Evolutionary conservation across 306 rosid genomes (phyloP).

Genomic region (Chamaecrista fasciculata): DNA sequence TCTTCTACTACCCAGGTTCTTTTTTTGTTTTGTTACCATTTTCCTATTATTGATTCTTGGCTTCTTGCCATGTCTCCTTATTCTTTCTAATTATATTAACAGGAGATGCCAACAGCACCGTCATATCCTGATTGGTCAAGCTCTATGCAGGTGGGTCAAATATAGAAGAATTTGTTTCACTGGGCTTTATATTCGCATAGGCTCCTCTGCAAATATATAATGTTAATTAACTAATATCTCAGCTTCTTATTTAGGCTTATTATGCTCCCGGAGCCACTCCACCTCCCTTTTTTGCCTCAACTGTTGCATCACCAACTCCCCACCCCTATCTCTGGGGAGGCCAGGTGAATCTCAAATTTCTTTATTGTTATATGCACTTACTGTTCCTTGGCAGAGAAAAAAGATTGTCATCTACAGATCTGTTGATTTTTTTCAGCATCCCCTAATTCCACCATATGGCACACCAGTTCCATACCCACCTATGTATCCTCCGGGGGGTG

Average conservation of each 20-base stretch:
- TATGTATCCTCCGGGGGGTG: constrained; percentile 85
- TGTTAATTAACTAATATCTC: constrained; percentile 32
- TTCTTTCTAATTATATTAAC: constrained; percentile 24
- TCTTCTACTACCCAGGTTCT: constrained; percentile 64
- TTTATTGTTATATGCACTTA: constrained; percentile 11
- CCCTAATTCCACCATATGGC: constrained; percentile 86
- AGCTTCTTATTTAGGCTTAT: constrained; percentile 70
- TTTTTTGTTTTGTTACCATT: background rate
- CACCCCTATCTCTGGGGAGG: constrained; percentile 97
- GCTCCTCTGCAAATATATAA: constrained; percentile 7
- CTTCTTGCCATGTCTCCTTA: background rate
- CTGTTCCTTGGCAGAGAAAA: background rate
- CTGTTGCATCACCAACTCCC: constrained; percentile 82
- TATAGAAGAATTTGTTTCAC: constrained; percentile 20
- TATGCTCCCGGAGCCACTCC: constrained; percentile 87
- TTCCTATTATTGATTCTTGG: background rate
- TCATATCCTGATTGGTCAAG: constrained; percentile 92
- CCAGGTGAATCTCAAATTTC: constrained; percentile 52
- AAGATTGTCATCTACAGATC: constrained; percentile 18
- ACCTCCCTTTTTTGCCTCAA: constrained; percentile 85
- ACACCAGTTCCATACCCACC: constrained; percentile 95
- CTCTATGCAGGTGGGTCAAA: constrained; percentile 77
- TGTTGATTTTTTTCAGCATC: constrained; percentile 66
- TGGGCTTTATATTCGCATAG: constrained; percentile 1
- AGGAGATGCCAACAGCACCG: constrained; percentile 71